Evolutionary conservation across 371 early-diverging fungal species (phyloP).

Genomic region (Mortierella sp.): DNA sequence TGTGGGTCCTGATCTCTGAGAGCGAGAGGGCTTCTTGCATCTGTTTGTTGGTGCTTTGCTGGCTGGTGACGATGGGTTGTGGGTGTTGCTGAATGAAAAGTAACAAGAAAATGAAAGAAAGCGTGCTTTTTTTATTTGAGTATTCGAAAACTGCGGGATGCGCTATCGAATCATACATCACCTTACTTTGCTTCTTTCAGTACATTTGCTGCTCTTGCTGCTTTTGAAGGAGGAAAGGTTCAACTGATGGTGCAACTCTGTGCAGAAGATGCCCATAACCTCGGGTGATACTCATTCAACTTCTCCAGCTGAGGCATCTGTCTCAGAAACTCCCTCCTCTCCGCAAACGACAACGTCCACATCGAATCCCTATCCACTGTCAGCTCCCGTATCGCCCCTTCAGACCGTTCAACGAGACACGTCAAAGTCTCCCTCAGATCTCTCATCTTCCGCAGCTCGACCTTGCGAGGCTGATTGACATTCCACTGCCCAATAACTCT

Average conservation of each 20-base stretch:
- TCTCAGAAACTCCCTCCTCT: background rate
- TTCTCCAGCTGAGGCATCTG: background rate
- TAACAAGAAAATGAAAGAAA: background rate
- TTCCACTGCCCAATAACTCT: background rate
- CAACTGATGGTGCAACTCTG: background rate
- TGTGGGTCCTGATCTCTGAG: conserved; percentile 34
- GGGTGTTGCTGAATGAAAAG: too few species aligned
- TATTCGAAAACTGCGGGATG: background rate
- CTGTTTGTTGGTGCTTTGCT: too few species aligned
- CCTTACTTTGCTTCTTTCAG: background rate
- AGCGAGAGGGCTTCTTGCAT: conserved; percentile 27
- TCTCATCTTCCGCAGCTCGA: background rate
- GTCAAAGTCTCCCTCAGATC: background rate
- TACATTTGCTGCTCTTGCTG: background rate
- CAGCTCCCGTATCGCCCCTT: background rate
- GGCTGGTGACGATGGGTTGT: background rate
- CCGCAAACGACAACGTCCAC: background rate
- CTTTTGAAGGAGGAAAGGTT: too few species aligned
- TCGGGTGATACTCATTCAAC: background rate
- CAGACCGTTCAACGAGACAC: background rate
- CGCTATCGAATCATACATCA: background rate
- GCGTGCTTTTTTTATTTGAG: background rate
- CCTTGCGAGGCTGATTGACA: background rate
- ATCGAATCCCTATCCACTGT: background rate
- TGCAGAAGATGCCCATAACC: background rate